These are phyloP conservation scores for Diplodia seriata DNA, from an alignment of 2,329 filamentous ascomycete genomes.

Conservation along the genomic window DNA sequence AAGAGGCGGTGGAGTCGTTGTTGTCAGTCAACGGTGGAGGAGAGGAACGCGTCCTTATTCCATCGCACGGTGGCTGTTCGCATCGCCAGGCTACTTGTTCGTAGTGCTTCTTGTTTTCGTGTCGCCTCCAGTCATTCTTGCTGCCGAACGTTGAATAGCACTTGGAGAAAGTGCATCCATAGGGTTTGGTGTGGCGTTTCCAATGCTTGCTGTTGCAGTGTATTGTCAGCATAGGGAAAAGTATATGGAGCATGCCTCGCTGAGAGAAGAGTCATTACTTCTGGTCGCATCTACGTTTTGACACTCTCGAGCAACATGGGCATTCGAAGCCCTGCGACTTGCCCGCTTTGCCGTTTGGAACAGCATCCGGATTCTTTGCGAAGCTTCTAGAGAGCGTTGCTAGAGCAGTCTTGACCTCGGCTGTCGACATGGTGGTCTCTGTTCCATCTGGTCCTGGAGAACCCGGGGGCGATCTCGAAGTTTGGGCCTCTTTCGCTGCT, in stretches of 20 bases:
- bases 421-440: conserved; percentile 36
- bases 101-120: conserved; percentile 81
- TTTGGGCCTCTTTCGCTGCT: background rate
- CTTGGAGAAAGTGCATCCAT: conserved; percentile 75
- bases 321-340: conserved; percentile 37
- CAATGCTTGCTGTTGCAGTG: conserved; percentile 72
- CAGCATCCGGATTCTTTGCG: conserved; percentile 32
- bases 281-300: conserved; percentile 49
- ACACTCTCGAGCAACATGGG: conserved; percentile 36
- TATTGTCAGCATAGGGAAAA: conserved; percentile 3
- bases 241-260: background rate
- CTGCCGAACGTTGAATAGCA: conserved; percentile 83
- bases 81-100: conserved; percentile 77
- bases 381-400: conserved; percentile 39
- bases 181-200: conserved; percentile 81
- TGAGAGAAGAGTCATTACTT: conserved; percentile 38
- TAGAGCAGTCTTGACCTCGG: conserved; percentile 38
- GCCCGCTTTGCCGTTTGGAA: conserved; percentile 22
- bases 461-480: background rate
- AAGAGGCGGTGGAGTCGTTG: background rate
- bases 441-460: background rate
- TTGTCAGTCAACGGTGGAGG: background rate
- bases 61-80: conserved; percentile 47
- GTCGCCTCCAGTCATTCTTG: conserved; percentile 93
- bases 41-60: background rate